Base-by-base conservation (phyloP, 441 rosid genomes). In the Aquilaria agallochum region DNA sequence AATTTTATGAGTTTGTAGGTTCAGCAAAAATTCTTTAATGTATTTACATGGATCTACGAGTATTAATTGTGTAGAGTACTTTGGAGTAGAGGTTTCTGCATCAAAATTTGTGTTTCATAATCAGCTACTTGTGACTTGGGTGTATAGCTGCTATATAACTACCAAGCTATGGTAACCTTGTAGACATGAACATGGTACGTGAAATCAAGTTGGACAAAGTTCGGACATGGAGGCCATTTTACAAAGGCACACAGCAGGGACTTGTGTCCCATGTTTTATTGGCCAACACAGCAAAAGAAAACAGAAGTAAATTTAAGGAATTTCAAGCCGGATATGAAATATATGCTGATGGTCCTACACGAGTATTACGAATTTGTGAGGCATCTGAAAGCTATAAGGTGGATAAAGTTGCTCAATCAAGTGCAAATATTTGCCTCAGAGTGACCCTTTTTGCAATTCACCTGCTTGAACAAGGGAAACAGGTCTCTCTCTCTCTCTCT, bases 171-270 rank as follows among this genome's bases (percentile, higher is more conserved):
- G n/a, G 34, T 64, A n/a, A 54, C 68, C 62, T 62, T 74, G 76
- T 74, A 95, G 99, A 77, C 78, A 70, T 81, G 78, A 80, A 81
- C 68, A 80, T 74, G 32, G 59, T 80, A 65, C 96, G 88, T 44
- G 99, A 92, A 78, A 85, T 95, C 64, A 91, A 83, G 80, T 77
- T 95, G 83, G 99, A 95, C 72, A 95, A 95, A 80, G 82, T 95
- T 67, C 94, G 96, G 62, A 75, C 85, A 9, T 95, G 99, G 99
- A 95, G 89, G 80, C 88, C 97, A 64, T 89, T 92, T 66, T 77
- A 64, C 69, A 95, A 83, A 79, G 66, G 64, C 63, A 71, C 80
- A 60, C 89, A 80, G 55, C 75, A 58, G 30, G 82, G 85, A 60
- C 69, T 89, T 66, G 76, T 80, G 48, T 84, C 96, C 71, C 83